These are phyloP conservation scores for Epichloe bromicola DNA, from an alignment of 2,329 filamentous ascomycete species.

Conservation along the genomic window DNA sequence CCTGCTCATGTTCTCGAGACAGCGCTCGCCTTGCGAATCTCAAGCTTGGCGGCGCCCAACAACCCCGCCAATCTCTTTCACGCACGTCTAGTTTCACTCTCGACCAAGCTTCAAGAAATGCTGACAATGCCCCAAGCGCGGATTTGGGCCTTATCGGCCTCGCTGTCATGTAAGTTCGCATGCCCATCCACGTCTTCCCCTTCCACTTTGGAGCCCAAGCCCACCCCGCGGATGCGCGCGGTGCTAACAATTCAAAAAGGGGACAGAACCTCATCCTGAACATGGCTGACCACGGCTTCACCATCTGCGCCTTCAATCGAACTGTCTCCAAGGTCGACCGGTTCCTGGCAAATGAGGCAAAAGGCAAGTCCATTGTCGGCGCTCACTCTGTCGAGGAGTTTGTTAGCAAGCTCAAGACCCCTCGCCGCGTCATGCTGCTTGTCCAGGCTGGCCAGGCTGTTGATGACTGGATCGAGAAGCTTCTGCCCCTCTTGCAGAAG, in stretches of 20 bases:
- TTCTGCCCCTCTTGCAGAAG: constrained; percentile 68
- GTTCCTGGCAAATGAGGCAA: constrained; percentile 83
- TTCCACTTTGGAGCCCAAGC: not conserved
- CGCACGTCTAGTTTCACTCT: constrained; percentile 15
- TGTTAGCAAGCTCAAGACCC: constrained; percentile 89
- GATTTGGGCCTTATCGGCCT: constrained; percentile 89
- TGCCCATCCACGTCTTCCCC: not conserved
- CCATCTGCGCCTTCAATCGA: constrained; percentile 96
- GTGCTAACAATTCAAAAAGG: constrained; percentile 23
- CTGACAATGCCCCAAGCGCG: constrained; percentile 53
- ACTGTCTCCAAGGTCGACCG: constrained; percentile 96
- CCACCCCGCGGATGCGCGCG: not conserved
- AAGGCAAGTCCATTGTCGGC: constrained; percentile 91
- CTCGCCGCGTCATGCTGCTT: constrained; percentile 93
- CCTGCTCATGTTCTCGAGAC: constrained; percentile 26
- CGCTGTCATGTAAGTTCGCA: constrained; percentile 64
- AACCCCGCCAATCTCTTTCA: constrained; percentile 26
- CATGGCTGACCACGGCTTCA: constrained; percentile 86
- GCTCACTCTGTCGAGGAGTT: constrained; percentile 93
- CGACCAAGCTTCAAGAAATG: constrained; percentile 27
- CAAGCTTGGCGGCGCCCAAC: constrained; percentile 50
- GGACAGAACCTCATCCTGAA: constrained; percentile 83
- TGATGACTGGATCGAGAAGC: constrained; percentile 95
- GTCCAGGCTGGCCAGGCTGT: constrained; percentile 98
- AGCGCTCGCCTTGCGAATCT: constrained; percentile 66